These are phyloP conservation scores for Monosporascus sp. DNA, from an alignment of 2,329 filamentous ascomycete genomes.

Conservation along the genomic window DNA sequence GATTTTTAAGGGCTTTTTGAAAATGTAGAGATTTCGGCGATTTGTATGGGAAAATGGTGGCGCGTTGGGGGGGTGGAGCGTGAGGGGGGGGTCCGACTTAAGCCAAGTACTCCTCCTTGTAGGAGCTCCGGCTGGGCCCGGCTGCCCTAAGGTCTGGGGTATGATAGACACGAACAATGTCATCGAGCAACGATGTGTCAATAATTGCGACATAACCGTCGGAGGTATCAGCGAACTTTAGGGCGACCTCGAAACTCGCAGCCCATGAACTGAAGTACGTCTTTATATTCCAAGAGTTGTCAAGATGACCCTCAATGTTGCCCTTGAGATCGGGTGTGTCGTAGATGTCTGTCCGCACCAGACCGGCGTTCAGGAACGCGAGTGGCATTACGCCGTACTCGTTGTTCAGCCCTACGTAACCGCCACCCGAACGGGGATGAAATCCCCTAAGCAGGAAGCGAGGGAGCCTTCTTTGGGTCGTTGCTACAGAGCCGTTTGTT, in stretches of 20 bases:
- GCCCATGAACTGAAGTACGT: slow-evolving; percentile 1
- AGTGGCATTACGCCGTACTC: neutral
- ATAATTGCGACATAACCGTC: neutral
- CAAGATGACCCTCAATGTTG: neutral
- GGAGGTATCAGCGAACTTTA: neutral
- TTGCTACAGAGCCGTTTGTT: neutral
- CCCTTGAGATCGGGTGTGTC: neutral
- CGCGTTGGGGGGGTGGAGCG: too few relatives aligned
- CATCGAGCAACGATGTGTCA: neutral
- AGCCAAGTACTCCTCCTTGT: neutral
- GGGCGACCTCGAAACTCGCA: neutral
- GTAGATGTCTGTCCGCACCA: neutral
- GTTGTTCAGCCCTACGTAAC: neutral
- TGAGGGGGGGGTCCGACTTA: too few relatives aligned
- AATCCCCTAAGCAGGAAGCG: neutral
- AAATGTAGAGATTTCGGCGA: too few relatives aligned
- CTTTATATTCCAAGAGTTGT: neutral
- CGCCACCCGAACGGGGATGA: neutral
- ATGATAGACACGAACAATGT: neutral
- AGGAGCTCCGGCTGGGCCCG: neutral
- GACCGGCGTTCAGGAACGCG: neutral
- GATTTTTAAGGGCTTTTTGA: too few relatives aligned
- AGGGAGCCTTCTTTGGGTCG: neutral
- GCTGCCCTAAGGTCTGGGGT: neutral
- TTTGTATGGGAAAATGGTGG: too few relatives aligned